Evolutionary conservation across 1,139 yeast genomes (phyloP), one percentile per base, ranked within the genome.

Genomic region (Eremothecium coryli): DNA sequence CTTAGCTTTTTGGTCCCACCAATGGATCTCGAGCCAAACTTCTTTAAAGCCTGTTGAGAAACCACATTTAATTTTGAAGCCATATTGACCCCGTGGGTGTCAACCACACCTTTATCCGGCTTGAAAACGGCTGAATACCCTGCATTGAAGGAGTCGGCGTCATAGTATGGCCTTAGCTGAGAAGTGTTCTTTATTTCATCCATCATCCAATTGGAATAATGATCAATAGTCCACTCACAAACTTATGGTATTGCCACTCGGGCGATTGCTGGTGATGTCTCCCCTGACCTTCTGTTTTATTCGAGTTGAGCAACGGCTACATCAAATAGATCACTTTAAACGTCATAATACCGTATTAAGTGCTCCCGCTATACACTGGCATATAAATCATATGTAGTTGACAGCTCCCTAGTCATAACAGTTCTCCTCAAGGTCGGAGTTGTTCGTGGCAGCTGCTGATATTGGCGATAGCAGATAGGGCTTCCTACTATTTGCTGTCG

Each of bases 151-250:
- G 80, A 64, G 28, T 71, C 80, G 25, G 81, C 73, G 54, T 79
- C 77, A 52, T 78, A 76, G 56, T 82, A 82, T 3, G 93, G 93
- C 56, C 93, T 70, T 39, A 71, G 45, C 16, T 44, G 47, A 9
- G 40, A 29, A 18, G 31, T 26, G 21, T 37, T 33, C 14, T 33
- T 37, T 29, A 37, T 30, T 14, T 39, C 40, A 14, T 39, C 40
- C 42, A 39, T 39, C 31, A 11, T 7, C 22, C 10, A n/a, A n/a
- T n/a, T n/a, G n/a, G n/a, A n/a, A n/a, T n/a, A n/a, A n/a, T n/a
- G n/a, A n/a, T n/a, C n/a, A n/a, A n/a, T n/a, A n/a, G n/a, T n/a
- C n/a, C n/a, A n/a, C n/a, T n/a, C n/a, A n/a, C n/a, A n/a, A n/a
- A n/a, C n/a, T n/a, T n/a, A n/a, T n/a, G n/a, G n/a, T n/a, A n/a